A percentile compares a stretch with the other conserved stretches of the same genome.
These are phyloP conservation scores for Penicillium ucsense DNA, from an alignment of 495 filamentous ascomycete genomes.

Conservation along the genomic window DNA sequence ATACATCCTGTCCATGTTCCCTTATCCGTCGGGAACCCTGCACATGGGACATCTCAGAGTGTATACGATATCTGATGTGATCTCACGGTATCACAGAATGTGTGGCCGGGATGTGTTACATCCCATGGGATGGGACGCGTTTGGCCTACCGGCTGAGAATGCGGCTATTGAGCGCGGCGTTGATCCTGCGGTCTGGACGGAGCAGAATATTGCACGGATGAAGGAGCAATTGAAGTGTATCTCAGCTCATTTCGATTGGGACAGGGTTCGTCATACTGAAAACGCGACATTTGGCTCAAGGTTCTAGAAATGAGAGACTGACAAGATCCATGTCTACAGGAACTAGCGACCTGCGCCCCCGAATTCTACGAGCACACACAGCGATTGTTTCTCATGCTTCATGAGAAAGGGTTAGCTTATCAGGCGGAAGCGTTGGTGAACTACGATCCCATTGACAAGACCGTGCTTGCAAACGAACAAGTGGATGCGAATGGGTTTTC, in stretches of 20 bases:
- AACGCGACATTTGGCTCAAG: neutral
- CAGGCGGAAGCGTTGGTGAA: constrained; percentile 74
- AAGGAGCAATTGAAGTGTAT: constrained; percentile 69
- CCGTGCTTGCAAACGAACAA: constrained; percentile 85
- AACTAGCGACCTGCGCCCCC: constrained; percentile 73
- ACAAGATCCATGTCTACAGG: constrained; percentile 35
- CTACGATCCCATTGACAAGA: constrained; percentile 83
- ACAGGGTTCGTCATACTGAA: constrained; percentile 45
- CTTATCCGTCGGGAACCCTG: constrained; percentile 82
- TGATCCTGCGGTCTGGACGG: constrained; percentile 71
- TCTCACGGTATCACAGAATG: constrained; percentile 69
- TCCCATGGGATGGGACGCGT: constrained; percentile 92
- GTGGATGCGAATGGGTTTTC: constrained; percentile 75
- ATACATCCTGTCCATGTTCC: constrained; percentile 87
- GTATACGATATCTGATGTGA: constrained; percentile 82
- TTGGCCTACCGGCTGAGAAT: constrained; percentile 86
- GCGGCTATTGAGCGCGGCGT: constrained; percentile 82
- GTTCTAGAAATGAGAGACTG: neutral
- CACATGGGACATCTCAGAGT: constrained; percentile 84
- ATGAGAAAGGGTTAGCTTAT: constrained; percentile 65
- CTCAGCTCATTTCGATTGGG: constrained; percentile 76
- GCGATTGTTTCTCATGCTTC: constrained; percentile 66
- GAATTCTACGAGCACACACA: constrained; percentile 85
- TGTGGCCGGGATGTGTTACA: constrained; percentile 68
- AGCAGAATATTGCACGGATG: constrained; percentile 70